Base-by-base conservation (phyloP, 495 filamentous ascomycete genomes). In the Penicillium ucsense region DNA sequence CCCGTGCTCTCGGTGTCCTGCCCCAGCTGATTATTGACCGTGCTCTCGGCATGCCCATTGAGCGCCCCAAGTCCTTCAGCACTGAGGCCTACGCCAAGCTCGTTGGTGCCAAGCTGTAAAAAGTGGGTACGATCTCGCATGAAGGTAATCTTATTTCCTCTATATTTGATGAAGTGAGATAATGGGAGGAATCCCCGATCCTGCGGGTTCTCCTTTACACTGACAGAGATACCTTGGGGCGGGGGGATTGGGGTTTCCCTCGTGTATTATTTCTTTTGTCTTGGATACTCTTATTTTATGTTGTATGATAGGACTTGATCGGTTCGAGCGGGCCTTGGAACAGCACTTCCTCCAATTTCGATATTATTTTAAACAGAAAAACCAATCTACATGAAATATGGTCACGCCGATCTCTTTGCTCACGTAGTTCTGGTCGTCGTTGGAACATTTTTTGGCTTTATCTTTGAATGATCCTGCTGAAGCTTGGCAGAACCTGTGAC, bases 11-110 rank as follows among this genome's bases (percentile, higher is more conserved):
- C 57, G 92, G 92, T 83, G 92, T 97, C 51, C 83, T 97, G 49
- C 94, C 92, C 50, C 92, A 98, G 79, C 79, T 98, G 62, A 98
- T 98, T 80, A 96, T 97, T 65, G 92, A 98, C 80, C 94, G 92
- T 69, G 92, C 92, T 49, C 80, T 97, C 46, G 92, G 92, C 57
- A 71, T 72, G 56, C 75, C 70, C 48, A 77, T 74, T 51, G 74
- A 79, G 66, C 72, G 85, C 56, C 92, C 92, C 67, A 98, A 98
- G 86, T 88, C 83, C 52, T 97, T 95, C 84, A 89, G 85, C 67
- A 97, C 92, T 44, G 87, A 89, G 61, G 90, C 92, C 65, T 97
- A 87, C 77, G 85, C 89, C 66, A 90, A 97, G 78, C 81, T 97
- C 52, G 86, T 90, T 47, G 84, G 86, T 57, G 82, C 89, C 63